Percentiles rank a stretch among this genome's conserved stretches.
These are phyloP conservation scores for Arachnomyces sp. DNA, from an alignment of 2,329 filamentous ascomycete species.

Conservation along the genomic window DNA sequence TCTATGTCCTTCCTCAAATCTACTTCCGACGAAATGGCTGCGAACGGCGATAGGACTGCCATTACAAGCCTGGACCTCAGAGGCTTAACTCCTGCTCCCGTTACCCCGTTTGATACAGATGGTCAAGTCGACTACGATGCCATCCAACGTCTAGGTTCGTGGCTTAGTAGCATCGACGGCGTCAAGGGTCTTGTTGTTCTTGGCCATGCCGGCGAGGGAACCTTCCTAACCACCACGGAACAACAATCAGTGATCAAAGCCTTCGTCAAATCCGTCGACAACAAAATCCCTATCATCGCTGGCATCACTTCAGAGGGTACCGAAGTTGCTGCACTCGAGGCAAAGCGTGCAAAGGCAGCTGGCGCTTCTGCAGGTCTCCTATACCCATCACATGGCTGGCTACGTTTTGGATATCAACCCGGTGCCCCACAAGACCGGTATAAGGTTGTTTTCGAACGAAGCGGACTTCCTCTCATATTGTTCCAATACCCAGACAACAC, in stretches of 20 bases:
- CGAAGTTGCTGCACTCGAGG: slow-evolving; percentile 46
- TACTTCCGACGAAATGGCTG: too few relatives aligned
- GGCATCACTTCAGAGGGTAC: slow-evolving; percentile 49
- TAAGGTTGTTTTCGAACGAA: slow-evolving; percentile 44
- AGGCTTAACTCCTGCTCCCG: slow-evolving; percentile 45
- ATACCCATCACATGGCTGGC: slow-evolving; percentile 49
- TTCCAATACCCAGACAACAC: slow-evolving; percentile 50
- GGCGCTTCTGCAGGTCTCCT: slow-evolving; percentile 46
- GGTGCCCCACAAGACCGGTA: slow-evolving; percentile 49
- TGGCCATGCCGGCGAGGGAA: slow-evolving; percentile 49
- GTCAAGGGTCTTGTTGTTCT: slow-evolving; percentile 49
- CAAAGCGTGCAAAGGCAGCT: slow-evolving; percentile 44
- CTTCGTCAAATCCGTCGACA: slow-evolving; percentile 46
- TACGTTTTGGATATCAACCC: slow-evolving; percentile 49
- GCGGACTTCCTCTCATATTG: slow-evolving; percentile 44
- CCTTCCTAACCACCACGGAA: slow-evolving; percentile 46
- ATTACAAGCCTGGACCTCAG: slow-evolving; percentile 35
- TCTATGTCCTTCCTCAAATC: too few relatives aligned
- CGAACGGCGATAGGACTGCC: too few relatives aligned
- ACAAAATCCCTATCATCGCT: slow-evolving; percentile 46
- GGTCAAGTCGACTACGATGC: slow-evolving; percentile 46
- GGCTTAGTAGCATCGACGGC: slow-evolving; percentile 46
- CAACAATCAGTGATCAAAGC: slow-evolving; percentile 45
- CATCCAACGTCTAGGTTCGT: slow-evolving; percentile 47
- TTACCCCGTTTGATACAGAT: slow-evolving; percentile 45